These are phyloP conservation scores for Hypoxylon subgilvum DNA, from an alignment of 495 filamentous ascomycete species.

Conservation along the genomic window DNA sequence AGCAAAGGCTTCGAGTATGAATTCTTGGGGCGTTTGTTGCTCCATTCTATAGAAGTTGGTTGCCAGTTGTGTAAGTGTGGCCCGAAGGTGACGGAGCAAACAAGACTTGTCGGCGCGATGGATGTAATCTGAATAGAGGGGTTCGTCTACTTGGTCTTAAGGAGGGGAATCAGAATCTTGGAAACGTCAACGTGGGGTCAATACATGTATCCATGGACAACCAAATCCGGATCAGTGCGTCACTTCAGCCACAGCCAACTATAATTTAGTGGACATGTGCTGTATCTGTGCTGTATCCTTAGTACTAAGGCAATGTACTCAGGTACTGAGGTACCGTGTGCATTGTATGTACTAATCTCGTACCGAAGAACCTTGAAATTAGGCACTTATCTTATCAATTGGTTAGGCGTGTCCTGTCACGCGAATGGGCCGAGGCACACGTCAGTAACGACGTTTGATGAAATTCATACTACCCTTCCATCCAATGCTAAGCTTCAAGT, in stretches of 20 bases:
- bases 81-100: too few relatives aligned
- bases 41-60: conserved; percentile 50
- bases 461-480: conserved; percentile 3
- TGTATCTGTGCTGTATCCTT: too few relatives aligned
- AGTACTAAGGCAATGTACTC: too few relatives aligned
- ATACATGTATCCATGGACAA: too few relatives aligned
- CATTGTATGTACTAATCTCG: too few relatives aligned
- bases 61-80: background rate
- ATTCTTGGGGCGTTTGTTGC: conserved; percentile 71
- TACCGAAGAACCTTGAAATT: background rate
- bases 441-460: conserved; percentile 20
- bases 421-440: conserved; percentile 35
- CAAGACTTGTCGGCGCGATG: background rate
- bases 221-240: too few relatives aligned
- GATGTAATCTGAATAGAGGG: conserved; percentile 11
- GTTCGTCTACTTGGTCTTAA: conserved; percentile 10
- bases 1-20: conserved; percentile 82
- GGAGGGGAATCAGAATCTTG: background rate
- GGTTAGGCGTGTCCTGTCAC: conserved; percentile 13
- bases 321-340: too few relatives aligned
- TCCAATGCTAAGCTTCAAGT: background rate
- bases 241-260: conserved; percentile 36
- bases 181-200: conserved; percentile 28
- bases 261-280: too few relatives aligned
- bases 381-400: conserved; percentile 6